Percentiles rank a stretch among this genome's conserved stretches.
Conservation (phyloP, 768 basidiomycete species). For the Amanita rubescens region DNA sequence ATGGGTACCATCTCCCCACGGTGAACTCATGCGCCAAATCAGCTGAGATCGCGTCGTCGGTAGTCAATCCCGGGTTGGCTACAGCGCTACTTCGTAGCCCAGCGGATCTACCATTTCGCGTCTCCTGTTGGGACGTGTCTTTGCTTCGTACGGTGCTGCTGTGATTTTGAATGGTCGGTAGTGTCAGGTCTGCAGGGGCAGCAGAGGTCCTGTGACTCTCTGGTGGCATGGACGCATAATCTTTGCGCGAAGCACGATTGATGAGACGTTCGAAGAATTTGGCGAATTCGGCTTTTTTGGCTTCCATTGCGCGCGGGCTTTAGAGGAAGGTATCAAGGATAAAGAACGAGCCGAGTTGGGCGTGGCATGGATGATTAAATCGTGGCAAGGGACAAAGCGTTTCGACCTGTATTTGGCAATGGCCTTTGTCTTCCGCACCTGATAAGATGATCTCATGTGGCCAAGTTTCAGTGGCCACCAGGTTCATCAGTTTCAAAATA, state of each 20-base stretch:
- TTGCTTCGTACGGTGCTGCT: constrained; percentile 17
- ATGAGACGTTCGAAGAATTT: constrained; percentile 46
- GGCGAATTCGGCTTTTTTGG: constrained; percentile 43
- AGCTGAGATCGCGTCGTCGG: not conserved
- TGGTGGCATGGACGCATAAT: constrained; percentile 19
- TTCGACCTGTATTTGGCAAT: not conserved
- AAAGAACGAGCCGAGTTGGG: not conserved
- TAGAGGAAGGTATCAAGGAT: not conserved
- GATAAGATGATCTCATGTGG: not conserved
- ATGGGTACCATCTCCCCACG: constrained; percentile 38
- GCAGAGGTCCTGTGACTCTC: constrained; percentile 10
- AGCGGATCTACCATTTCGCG: not conserved
- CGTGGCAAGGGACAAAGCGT: not conserved
- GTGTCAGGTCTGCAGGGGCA: constrained; percentile 29
- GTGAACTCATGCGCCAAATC: constrained; percentile 31
- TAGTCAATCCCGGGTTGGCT: not conserved
- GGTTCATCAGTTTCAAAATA: not conserved
- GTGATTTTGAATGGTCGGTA: constrained; percentile 26
- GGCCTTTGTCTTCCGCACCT: not conserved
- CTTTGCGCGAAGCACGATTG: constrained; percentile 30
- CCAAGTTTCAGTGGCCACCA: not conserved
- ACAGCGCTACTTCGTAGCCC: not conserved
- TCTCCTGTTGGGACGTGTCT: not conserved
- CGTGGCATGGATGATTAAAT: not conserved
- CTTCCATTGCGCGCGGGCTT: not conserved